Conservation (phyloP, 441 rosid species). For the Populus hybrid region DNA sequence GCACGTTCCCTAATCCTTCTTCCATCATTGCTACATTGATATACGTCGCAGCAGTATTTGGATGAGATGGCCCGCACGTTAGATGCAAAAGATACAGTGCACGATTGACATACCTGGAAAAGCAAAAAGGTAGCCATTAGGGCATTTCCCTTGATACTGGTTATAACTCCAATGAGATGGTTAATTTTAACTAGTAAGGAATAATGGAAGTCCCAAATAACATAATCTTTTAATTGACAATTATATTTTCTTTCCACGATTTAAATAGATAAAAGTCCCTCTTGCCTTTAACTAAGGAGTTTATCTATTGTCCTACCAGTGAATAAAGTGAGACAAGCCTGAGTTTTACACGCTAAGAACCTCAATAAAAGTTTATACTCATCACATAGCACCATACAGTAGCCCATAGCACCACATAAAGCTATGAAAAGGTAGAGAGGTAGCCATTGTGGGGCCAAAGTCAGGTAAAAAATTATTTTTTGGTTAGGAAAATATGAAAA, state of each 20-base stretch:
- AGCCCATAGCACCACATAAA: not conserved
- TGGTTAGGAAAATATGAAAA: conserved; percentile 24
- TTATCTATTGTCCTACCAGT: not conserved
- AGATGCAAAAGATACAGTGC: conserved; percentile 64
- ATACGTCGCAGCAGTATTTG: conserved; percentile 70
- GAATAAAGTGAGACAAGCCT: not conserved
- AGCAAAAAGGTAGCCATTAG: conserved; percentile 8
- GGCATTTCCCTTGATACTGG: not conserved
- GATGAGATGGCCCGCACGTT: conserved; percentile 70
- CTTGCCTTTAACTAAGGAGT: not conserved
- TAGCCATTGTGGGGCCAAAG: conserved; percentile 1
- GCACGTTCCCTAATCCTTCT: conserved; percentile 69
- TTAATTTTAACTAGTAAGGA: not conserved
- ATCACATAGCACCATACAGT: not conserved
- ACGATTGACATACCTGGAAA: conserved; percentile 61
- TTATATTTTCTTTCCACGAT: not conserved
- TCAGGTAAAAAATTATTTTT: not conserved
- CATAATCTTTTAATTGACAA: not conserved
- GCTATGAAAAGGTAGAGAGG: not conserved
- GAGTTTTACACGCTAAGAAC: not conserved
- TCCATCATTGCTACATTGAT: conserved; percentile 85
- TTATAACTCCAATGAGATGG: not conserved
- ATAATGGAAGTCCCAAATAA: not conserved
- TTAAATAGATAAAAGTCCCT: not conserved
- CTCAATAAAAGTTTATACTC: not conserved